Conservation (phyloP, 495 filamentous ascomycete genomes). For the Neurospora sp. region DNA sequence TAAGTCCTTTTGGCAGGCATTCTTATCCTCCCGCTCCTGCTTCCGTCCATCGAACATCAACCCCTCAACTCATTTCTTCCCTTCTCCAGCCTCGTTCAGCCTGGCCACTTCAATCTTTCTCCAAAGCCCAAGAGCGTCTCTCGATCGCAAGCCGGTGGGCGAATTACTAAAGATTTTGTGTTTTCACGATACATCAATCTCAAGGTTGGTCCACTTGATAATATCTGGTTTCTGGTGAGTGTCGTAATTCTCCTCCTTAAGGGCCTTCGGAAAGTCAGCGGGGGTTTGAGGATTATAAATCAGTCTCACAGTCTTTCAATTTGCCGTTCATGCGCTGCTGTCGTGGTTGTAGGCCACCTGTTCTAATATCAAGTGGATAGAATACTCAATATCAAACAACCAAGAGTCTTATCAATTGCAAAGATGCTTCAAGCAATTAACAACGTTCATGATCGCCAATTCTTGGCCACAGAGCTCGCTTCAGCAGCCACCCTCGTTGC, state of each 20-base stretch:
- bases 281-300: not conserved
- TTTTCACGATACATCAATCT: not conserved
- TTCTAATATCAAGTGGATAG: not conserved
- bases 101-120: not conserved
- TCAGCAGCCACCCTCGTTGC: not conserved
- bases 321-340: not conserved
- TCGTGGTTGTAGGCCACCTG: not conserved
- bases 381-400: not conserved
- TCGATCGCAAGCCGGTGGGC: slow-evolving; percentile 3
- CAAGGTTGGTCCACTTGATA: not conserved
- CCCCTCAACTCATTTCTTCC: not conserved
- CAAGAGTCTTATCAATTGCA: not conserved
- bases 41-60: not conserved
- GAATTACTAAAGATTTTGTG: not conserved
- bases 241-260: not conserved
- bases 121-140: slow-evolving; percentile 3
- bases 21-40: not conserved
- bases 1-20: not conserved
- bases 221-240: not conserved
- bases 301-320: not conserved
- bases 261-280: not conserved
- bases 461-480: not conserved
- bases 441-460: not conserved
- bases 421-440: not conserved
- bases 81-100: not conserved